Evolutionary conservation across 2,329 filamentous ascomycete species (phyloP).

Genomic region (Teratosphaeria gauchensis): DNA sequence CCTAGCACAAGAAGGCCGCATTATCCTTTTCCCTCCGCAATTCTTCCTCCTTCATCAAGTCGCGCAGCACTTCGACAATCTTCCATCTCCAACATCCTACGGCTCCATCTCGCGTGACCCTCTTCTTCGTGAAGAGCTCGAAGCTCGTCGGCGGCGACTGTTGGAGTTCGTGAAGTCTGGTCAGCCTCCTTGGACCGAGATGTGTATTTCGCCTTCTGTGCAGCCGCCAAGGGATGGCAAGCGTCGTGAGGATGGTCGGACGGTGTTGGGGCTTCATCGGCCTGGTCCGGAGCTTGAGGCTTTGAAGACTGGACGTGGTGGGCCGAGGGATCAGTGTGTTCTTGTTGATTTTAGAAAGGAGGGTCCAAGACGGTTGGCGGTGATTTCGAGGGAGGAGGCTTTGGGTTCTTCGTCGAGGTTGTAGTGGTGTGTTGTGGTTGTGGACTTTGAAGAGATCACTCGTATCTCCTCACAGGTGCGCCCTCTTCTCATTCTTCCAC

Average conservation of each 20-base stretch:
- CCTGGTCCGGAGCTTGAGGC: slow-evolving; percentile 47
- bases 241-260: slow-evolving; percentile 38
- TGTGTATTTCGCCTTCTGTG: slow-evolving; percentile 33
- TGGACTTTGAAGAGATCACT: not conserved
- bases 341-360: slow-evolving; percentile 48
- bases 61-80: slow-evolving; percentile 22
- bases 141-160: slow-evolving; percentile 44
- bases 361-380: slow-evolving; percentile 46
- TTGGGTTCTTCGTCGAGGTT: slow-evolving; percentile 11
- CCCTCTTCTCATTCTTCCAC: not conserved
- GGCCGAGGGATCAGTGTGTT: slow-evolving; percentile 46
- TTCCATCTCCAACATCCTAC: slow-evolving; percentile 22
- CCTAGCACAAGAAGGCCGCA: slow-evolving; percentile 51
- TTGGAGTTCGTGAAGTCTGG: slow-evolving; percentile 42
- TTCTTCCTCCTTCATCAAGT: slow-evolving; percentile 58
- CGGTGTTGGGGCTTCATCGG: slow-evolving; percentile 44
- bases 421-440: not conserved
- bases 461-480: not conserved
- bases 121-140: slow-evolving; percentile 29
- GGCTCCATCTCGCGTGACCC: slow-evolving; percentile 16
- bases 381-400: slow-evolving; percentile 35
- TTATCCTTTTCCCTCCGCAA: slow-evolving; percentile 87
- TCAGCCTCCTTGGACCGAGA: slow-evolving; percentile 34
- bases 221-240: slow-evolving; percentile 27
- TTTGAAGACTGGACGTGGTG: slow-evolving; percentile 31